Evolutionary conservation across 2,329 filamentous ascomycete genomes (phyloP).

Genomic region (Trichoderma koningii): DNA sequence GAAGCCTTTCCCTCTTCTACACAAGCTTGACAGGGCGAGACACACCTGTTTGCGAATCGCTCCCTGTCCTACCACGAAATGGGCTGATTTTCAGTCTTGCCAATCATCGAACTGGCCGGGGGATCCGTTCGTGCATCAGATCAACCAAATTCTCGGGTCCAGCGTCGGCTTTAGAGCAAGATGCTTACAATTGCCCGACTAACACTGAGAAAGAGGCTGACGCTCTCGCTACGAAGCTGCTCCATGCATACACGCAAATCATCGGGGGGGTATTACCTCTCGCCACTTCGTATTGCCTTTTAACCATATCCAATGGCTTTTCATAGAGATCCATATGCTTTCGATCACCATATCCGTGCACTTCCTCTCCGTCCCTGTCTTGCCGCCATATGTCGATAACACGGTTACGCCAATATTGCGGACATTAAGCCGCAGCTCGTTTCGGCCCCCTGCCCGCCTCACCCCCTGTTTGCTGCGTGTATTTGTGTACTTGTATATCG

Average conservation of each 20-base stretch:
- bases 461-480: background rate
- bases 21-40: background rate
- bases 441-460: background rate
- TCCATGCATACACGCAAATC: background rate
- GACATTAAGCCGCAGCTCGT: background rate
- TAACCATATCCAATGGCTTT: background rate
- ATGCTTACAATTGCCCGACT: slow-evolving; percentile 24
- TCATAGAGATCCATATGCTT: no score
- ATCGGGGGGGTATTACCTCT: background rate
- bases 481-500: background rate
- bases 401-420: background rate
- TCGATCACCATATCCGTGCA: background rate
- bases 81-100: slow-evolving; percentile 6
- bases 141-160: slow-evolving; percentile 22
- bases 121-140: slow-evolving; percentile 8
- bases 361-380: background rate
- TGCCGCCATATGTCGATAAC: slow-evolving; percentile 15
- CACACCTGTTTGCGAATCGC: background rate
- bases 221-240: background rate
- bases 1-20: background rate
- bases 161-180: slow-evolving; percentile 23
- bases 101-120: slow-evolving; percentile 3
- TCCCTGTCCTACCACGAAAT: background rate
- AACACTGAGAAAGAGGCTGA: background rate
- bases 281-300: slow-evolving; percentile 1